Percentiles rank a stretch among this genome's conserved stretches.
phyloP scores from a whole-genome alignment of 768 basidiomycete genomes.

The Leccinum rimulosum region DNA sequence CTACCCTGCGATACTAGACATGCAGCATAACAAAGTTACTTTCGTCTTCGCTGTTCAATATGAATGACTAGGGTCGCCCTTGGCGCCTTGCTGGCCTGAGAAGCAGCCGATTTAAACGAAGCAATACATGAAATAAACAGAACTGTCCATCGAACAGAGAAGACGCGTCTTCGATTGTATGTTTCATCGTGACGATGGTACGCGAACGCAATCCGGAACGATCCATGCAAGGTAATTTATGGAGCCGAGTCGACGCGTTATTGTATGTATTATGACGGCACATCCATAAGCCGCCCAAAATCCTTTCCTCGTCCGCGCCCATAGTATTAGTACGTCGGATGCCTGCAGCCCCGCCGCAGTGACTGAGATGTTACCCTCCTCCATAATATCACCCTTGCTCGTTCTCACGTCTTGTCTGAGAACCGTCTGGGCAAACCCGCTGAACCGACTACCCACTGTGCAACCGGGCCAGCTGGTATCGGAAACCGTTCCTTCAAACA shows the following conservation, averaged over 20 bases:
- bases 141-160: no score
- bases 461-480: constrained; percentile 12
- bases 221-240: not conserved
- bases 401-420: constrained; percentile 11
- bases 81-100: no score
- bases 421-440: constrained; percentile 5
- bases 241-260: not conserved
- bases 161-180: no score
- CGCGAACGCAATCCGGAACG: no score
- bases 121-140: no score
- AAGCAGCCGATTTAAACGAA: no score
- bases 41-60: not conserved
- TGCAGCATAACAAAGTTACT: not conserved
- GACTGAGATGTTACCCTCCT: constrained; percentile 19
- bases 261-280: not conserved
- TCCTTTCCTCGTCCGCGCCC: not conserved
- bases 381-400: not conserved
- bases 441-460: constrained; percentile 11
- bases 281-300: not conserved
- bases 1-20: constrained; percentile 19
- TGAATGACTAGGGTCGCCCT: not conserved
- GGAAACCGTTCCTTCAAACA: constrained; percentile 12
- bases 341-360: constrained; percentile 10
- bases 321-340: constrained; percentile 14
- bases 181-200: no score